Evolutionary conservation across 176 grass and related monocot species (phyloP), one percentile per base, ranked within the genome.

Genomic region (Ensete ventricosum): DNA sequence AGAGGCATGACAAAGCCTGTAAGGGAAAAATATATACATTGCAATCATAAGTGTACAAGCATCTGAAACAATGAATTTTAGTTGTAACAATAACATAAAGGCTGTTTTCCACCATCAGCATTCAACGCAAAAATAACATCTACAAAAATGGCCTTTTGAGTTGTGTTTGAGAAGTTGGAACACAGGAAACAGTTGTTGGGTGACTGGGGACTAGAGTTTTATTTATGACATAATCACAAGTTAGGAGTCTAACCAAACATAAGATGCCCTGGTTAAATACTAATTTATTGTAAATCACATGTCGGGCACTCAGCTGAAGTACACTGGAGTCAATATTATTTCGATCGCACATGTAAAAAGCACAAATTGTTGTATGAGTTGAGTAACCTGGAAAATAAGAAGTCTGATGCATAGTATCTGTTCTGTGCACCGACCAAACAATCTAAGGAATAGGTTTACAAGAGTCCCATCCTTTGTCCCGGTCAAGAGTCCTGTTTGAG

Each of bases 361-460:
- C 27, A 23, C 9, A 80, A 52, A 1, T 11, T 27, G 1, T 24
- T 29, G 2, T 9, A 20, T 78, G 71, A 67, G 54, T 64, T n/a
- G 23, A 21, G 26, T 74, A 81, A 87, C 95, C 91, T 99, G 95
- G 78, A 94, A 99, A 73, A 99, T 84, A 75, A 94, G 91, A 53
- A 99, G 95, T 53, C 83, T 91, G 82, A 99, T 84, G 70, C 90
- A 94, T 79, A 99, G 95, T 67, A 82, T 62, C 76, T 84, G 87
- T 70, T 99, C 95, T 67, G 90, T 84, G 82, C 95, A 99, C 19
- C 64, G 87, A 55, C 95, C 90, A 78, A 99, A 99, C 80, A 99
- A 77, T 66, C 95, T 83, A 69, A 99, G 95, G 76, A 99, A 99
- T 85, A 99, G 82, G 74, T 99, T 99, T 11, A 94, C 95, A 10